phyloP scores from a whole-genome alignment of 176 grass and related monocot genomes.

The Zoysia japonica region DNA sequence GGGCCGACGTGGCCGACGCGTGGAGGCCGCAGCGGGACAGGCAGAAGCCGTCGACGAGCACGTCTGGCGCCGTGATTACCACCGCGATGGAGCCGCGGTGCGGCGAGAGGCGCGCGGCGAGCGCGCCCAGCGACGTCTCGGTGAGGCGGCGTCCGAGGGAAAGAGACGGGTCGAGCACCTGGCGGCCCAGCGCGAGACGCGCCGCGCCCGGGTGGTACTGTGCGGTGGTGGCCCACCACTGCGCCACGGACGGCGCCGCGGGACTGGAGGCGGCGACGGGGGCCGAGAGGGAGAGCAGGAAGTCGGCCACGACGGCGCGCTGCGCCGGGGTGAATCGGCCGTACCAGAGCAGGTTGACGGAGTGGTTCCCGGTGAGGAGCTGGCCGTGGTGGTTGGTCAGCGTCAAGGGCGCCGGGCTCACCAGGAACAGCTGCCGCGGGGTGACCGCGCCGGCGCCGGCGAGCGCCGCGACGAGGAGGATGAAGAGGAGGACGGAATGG shows the following conservation, averaged over 20 bases:
- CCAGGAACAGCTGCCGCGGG: conserved; percentile 60
- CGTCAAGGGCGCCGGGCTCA: conserved; percentile 47
- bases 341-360: conserved; percentile 78
- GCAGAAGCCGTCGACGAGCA: conserved; percentile 73
- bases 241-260: conserved; percentile 47
- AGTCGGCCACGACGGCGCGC: conserved; percentile 67
- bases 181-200: conserved; percentile 53
- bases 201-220: conserved; percentile 57
- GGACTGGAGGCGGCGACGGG: background rate
- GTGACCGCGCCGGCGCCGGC: conserved; percentile 26
- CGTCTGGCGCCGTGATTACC: conserved; percentile 52
- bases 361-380: conserved; percentile 66
- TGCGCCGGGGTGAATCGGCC: conserved; percentile 61
- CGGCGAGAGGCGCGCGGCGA: conserved; percentile 53
- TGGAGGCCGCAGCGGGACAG: conserved; percentile 74
- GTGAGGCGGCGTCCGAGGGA: conserved; percentile 51
- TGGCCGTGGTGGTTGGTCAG: conserved; percentile 69
- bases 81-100: conserved; percentile 57
- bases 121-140: conserved; percentile 37
- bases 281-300: conserved; percentile 56
- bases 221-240: conserved; percentile 74
- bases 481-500: background rate
- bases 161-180: conserved; percentile 50
- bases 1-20: conserved; percentile 39
- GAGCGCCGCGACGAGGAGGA: conserved; percentile 22